Percentiles rank a stretch among this genome's conserved stretches.
Evolutionary conservation across 352 stramenopile genomes (phyloP).

Genomic region (Phytophthora boehmeriae): DNA sequence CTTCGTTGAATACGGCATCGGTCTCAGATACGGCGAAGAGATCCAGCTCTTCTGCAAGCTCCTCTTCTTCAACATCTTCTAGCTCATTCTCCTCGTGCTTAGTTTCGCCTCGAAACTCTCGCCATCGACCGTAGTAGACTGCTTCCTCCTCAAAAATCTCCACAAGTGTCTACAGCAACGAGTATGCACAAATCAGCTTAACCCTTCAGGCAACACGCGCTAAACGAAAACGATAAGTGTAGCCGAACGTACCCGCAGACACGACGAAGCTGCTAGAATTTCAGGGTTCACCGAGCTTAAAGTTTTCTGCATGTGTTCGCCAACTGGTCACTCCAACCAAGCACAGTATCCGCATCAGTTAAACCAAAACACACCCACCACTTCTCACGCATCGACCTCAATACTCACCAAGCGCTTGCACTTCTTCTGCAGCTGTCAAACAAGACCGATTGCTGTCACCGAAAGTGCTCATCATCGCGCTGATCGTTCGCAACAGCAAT

Average conservation of each 20-base stretch:
- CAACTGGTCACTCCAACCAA: constrained; percentile 40
- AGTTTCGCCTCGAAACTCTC: constrained; percentile 80
- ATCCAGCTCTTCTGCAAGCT: constrained; percentile 85
- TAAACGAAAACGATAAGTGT: neutral
- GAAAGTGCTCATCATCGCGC: constrained; percentile 87
- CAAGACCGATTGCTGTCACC: constrained; percentile 68
- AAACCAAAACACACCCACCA: constrained; percentile 1
- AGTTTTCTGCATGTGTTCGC: constrained; percentile 50
- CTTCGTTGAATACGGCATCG: constrained; percentile 77
- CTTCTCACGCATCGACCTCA: neutral
- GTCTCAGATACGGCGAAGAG: constrained; percentile 82
- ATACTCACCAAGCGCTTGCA: constrained; percentile 51
- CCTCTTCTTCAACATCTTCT: constrained; percentile 83
- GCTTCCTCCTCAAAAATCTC: constrained; percentile 82
- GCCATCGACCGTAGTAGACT: constrained; percentile 85
- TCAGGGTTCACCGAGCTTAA: constrained; percentile 52
- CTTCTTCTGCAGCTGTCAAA: constrained; percentile 58
- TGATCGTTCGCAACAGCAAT: constrained; percentile 65
- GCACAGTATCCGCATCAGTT: constrained; percentile 5
- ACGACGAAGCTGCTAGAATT: constrained; percentile 47
- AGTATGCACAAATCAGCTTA: constrained; percentile 4
- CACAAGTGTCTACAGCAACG: constrained; percentile 58
- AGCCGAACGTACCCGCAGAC: constrained; percentile 44
- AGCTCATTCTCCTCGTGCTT: constrained; percentile 81
- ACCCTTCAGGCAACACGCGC: neutral